A percentile compares a stretch with the other conserved stretches of the same genome.
These are phyloP conservation scores for Linaria vulgaris DNA, from an alignment of 257 asterid species.

Conservation along the genomic window DNA sequence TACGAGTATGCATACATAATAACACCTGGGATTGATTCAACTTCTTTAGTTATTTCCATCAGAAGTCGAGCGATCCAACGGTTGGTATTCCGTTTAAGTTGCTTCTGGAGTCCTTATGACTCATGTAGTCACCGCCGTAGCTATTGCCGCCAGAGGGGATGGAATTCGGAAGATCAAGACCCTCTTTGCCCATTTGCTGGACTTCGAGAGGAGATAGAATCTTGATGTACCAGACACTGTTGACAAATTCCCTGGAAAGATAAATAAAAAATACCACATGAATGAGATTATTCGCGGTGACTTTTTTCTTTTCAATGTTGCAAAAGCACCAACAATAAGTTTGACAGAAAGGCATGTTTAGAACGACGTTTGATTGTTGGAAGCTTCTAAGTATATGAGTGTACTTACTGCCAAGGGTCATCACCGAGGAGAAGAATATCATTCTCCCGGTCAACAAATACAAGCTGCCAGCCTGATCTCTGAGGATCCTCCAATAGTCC, in stretches of 20 bases:
- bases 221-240: constrained; percentile 85
- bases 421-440: constrained; percentile 98
- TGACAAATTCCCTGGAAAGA: constrained; percentile 73
- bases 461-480: constrained; percentile 99
- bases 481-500: constrained; percentile 95
- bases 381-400: constrained; percentile 11
- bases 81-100: constrained; percentile 65
- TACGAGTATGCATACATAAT: constrained; percentile 4
- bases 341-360: no score
- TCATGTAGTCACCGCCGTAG: constrained; percentile 48
- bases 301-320: no score
- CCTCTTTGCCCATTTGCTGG: constrained; percentile 92
- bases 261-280: not conserved
- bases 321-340: no score
- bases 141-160: constrained; percentile 39
- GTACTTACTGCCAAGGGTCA: constrained; percentile 97
- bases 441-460: constrained; percentile 95
- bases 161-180: constrained; percentile 63
- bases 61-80: constrained; percentile 68
- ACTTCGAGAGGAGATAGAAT: constrained; percentile 87
- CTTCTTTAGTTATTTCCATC: constrained; percentile 20
- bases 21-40: constrained; percentile 1
- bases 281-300: not conserved
- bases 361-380: no score
- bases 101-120: constrained; percentile 51